A percentile compares a stretch with the other conserved stretches of the same genome.
Evolutionary conservation across 2,329 filamentous ascomycete species (phyloP).

Genomic region (Coleophoma cylindrospora): DNA sequence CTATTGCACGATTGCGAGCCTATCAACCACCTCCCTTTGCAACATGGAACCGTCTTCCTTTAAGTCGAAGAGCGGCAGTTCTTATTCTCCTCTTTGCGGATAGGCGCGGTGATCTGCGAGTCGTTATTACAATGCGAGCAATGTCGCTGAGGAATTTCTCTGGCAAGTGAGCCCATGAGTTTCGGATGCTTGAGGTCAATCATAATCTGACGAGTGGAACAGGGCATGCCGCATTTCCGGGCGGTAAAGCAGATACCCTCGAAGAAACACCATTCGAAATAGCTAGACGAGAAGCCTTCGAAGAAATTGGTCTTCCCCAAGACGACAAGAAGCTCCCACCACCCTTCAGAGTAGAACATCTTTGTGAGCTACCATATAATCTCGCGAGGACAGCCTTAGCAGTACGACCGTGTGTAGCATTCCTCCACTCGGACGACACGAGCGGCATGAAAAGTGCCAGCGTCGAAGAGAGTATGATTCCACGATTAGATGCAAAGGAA

Average conservation of each 20-base stretch:
- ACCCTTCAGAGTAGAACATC: slow-evolving; percentile 80
- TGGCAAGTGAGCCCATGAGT: slow-evolving; percentile 36
- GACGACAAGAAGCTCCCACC: slow-evolving; percentile 62
- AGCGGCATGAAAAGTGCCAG: slow-evolving; percentile 32
- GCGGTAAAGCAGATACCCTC: slow-evolving; percentile 61
- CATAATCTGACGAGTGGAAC: background rate
- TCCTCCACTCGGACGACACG: slow-evolving; percentile 58
- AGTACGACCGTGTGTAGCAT: slow-evolving; percentile 72
- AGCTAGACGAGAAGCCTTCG: slow-evolving; percentile 82
- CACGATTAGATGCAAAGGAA: slow-evolving; percentile 79
- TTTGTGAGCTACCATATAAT: slow-evolving; percentile 77
- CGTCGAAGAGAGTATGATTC: slow-evolving; percentile 69
- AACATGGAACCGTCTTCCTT: slow-evolving; percentile 55
- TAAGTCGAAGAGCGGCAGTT: slow-evolving; percentile 74
- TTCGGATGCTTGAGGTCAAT: background rate
- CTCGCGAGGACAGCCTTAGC: slow-evolving; percentile 69
- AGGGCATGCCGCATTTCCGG: slow-evolving; percentile 75
- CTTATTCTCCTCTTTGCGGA: slow-evolving; percentile 86
- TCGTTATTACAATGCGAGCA: slow-evolving; percentile 65
- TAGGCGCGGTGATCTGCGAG: slow-evolving; percentile 68
- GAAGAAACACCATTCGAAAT: slow-evolving; percentile 68
- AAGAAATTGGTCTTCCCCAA: slow-evolving; percentile 86
- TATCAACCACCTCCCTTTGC: slow-evolving; percentile 57
- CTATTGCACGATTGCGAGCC: slow-evolving; percentile 51
- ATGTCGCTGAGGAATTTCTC: slow-evolving; percentile 62